Evolutionary conservation across 345 rosid genomes (phyloP).

Genomic region (Eucalyptus regnans): DNA sequence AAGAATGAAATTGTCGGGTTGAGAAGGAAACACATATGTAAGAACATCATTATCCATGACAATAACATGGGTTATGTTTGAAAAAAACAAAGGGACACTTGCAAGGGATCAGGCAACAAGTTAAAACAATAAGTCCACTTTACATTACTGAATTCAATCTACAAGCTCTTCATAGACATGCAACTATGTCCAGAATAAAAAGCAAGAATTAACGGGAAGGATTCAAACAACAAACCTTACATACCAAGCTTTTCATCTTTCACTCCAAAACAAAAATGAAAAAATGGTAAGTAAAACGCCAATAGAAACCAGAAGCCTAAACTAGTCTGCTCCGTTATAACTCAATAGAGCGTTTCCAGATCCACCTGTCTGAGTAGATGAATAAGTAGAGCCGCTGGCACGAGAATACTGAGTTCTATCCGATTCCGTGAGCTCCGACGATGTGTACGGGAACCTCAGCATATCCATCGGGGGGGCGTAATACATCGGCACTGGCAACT

Average conservation of each 20-base stretch:
- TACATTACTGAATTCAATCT: background rate
- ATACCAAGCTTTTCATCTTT: background rate
- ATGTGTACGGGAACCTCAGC: slow-evolving; percentile 1
- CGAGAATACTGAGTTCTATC: slow-evolving; percentile 4
- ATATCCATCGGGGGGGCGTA: slow-evolving; percentile 16
- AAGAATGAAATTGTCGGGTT: background rate
- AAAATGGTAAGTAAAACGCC: background rate
- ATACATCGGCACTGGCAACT: slow-evolving; percentile 37
- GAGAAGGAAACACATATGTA: background rate
- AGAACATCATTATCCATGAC: background rate
- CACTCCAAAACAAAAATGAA: background rate
- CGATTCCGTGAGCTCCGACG: slow-evolving; percentile 2
- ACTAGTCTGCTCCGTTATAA: background rate
- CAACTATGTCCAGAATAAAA: background rate
- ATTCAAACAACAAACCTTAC: background rate
- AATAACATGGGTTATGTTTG: background rate
- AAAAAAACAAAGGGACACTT: background rate
- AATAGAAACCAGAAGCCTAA: background rate
- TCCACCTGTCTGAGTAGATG: background rate
- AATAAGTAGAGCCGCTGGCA: slow-evolving; percentile 1
- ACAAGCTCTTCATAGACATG: background rate
- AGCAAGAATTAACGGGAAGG: background rate
- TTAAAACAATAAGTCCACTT: background rate
- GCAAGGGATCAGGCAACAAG: background rate
- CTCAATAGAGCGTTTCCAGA: slow-evolving; percentile 5